Evolutionary conservation across 1,284 basidiomycete species (phyloP).

Genomic region (Moesziomyces sp.): DNA sequence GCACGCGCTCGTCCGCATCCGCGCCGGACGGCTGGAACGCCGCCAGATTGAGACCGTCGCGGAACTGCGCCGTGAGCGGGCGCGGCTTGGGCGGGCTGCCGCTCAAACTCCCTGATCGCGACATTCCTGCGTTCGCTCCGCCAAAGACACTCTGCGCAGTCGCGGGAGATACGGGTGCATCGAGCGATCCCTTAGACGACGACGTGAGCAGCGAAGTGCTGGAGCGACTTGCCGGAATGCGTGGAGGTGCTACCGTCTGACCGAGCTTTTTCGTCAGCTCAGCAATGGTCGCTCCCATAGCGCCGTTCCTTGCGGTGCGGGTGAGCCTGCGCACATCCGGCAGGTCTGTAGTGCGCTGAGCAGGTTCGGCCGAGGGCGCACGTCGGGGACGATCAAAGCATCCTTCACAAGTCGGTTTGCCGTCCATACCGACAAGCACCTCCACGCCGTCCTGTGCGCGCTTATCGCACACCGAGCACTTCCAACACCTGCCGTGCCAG

Average conservation of each 20-base stretch:
- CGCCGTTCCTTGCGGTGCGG: slow-evolving; percentile 13
- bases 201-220: slow-evolving; percentile 6
- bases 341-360: not conserved
- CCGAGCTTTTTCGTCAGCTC: slow-evolving; percentile 53
- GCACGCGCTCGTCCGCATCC: slow-evolving; percentile 5
- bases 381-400: slow-evolving; percentile 48
- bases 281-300: slow-evolving; percentile 57
- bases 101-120: slow-evolving; percentile 27
- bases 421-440: slow-evolving; percentile 54
- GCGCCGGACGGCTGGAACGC: slow-evolving; percentile 40
- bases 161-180: slow-evolving; percentile 1
- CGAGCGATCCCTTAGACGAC: slow-evolving; percentile 6
- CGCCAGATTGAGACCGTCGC: slow-evolving; percentile 45
- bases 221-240: slow-evolving; percentile 9
- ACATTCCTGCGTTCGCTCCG: slow-evolving; percentile 16
- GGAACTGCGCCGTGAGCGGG: slow-evolving; percentile 52
- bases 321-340: slow-evolving; percentile 24
- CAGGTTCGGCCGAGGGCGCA: not conserved
- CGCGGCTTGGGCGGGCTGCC: slow-evolving; percentile 49
- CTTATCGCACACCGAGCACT: slow-evolving; percentile 38
- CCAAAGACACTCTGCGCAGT: slow-evolving; percentile 10
- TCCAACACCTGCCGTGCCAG: slow-evolving; percentile 59
- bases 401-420: slow-evolving; percentile 45
- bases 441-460: slow-evolving; percentile 18
- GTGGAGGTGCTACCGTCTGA: slow-evolving; percentile 14